Evolutionary conservation across 2,329 filamentous ascomycete genomes (phyloP), one percentile per base, ranked within the genome.

Genomic region (Curvularia verruculosa): DNA sequence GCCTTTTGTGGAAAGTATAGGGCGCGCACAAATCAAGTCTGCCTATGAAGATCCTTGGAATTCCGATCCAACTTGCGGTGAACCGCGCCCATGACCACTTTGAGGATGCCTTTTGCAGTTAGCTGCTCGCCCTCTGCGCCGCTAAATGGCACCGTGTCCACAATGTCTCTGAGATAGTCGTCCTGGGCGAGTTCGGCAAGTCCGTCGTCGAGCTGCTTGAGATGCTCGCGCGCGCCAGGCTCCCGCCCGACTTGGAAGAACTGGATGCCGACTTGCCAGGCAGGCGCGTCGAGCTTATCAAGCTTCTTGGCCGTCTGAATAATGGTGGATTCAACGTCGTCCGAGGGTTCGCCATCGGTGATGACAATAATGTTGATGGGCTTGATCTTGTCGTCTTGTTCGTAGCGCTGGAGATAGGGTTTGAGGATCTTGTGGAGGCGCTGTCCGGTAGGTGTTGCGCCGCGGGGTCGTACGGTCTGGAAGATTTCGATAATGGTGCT

Each of bases 231-330:
- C 0, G 93, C 94, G 0, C 76, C 79, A 0, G 78, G 71, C 65
- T 96, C 91, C 48, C 85, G 83, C 54, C 95, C 94, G 43, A 98
- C 90, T 77, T 97, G 94, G 81, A 98, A 96, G 80, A 98, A 98
- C 75, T 98, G 94, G 54, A 98, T 86, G 31, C 94, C 94, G 8
- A 97, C 81, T 79, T 98, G 95, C 81, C 90, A 90, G 0, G 87
- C 83, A 3, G 89, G 86, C 0, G 92, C 92, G 8, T 87, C 83
- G 7, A 89, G 74, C 49, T 77, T 77, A 69, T 95, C 89, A 29
- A 98, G 84, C 69, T 85, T 87, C 74, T 83, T 83, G 0, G 92
- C 94, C 0, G 85, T 81, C 3, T 78, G 75, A 39, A 91, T 80
- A 46, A 98, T 86, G 15, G 64, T 57, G 7, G 81, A 82, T 74